Evolutionary conservation across 805 yeast species (phyloP).

Genomic region (Zygosaccharomyces siamensis): DNA sequence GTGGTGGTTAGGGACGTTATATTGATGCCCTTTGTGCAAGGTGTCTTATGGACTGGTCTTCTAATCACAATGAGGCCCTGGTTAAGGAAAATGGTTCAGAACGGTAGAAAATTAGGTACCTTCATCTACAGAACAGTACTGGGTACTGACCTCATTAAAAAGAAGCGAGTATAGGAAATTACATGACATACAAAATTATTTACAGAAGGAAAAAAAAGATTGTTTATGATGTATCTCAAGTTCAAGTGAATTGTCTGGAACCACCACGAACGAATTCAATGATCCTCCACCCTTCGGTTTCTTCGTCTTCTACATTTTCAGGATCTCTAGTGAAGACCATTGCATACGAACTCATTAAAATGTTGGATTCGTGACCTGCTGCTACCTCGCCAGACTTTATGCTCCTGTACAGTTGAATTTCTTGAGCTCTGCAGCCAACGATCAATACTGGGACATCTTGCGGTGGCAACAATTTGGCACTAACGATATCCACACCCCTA

Average conservation of each 20-base stretch:
- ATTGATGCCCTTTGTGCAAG: conserved; percentile 51
- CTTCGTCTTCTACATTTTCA: conserved; percentile 82
- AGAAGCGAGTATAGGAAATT: conserved; percentile 9
- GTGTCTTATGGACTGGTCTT: conserved; percentile 43
- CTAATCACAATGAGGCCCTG: conserved; percentile 40
- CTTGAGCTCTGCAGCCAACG: conserved; percentile 95
- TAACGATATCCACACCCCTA: conserved; percentile 88
- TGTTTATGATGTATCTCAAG: conserved; percentile 1
- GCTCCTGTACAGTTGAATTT: conserved; percentile 81
- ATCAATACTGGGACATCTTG: conserved; percentile 89
- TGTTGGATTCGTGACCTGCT: conserved; percentile 93
- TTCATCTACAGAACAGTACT: conserved; percentile 15
- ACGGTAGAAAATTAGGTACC: conserved; percentile 29
- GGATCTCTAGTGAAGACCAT: conserved; percentile 92
- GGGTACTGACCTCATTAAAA: conserved; percentile 16
- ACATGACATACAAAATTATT: conserved; percentile 9
- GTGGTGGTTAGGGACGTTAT: conserved; percentile 49
- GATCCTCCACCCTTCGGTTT: conserved; percentile 96
- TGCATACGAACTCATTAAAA: conserved; percentile 89
- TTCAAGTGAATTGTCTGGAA: conserved; percentile 69
- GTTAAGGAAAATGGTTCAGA: conserved; percentile 20
- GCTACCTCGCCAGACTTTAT: conserved; percentile 89
- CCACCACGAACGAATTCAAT: conserved; percentile 93
- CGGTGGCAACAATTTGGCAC: conserved; percentile 84
- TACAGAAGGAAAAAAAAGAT: conserved; percentile 9